Evolutionary conservation across 768 basidiomycete genomes (phyloP), one percentile per base, ranked within the genome.

Genomic region (Lentinula sp.): DNA sequence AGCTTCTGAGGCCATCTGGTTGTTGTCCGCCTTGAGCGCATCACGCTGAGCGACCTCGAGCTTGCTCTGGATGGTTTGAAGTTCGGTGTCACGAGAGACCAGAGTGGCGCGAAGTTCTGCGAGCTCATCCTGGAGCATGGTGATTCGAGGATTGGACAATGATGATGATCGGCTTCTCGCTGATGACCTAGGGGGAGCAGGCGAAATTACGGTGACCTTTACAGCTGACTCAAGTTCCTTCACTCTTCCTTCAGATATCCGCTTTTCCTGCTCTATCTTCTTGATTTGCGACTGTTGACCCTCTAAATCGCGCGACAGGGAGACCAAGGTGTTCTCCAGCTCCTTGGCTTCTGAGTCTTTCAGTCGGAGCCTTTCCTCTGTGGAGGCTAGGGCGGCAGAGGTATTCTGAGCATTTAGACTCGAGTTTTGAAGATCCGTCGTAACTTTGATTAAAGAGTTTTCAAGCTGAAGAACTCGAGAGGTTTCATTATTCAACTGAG

Each of bases 261-360:
- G 62, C 64, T 88, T 89, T 61, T 89, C 88, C 57, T 76, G 76
- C 67, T 84, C 79, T 32, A 87, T 69, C 61, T 80, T 81, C n/a
- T 67, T 67, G 10, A 73, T 70, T 35, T 76, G 78, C 43, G 74
- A 61, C 42, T 72, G 74, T 32, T 80, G 75, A 9, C 76, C 70
- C 62, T 84, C 77, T 2, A 83, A 84, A n/a, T 78, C 76, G 55
- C 77, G 74, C 2, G 85, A 84, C 45, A 87, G 64, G 9, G 76
- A 75, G 54, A 85, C 82, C 16, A 89, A 74, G 45, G 77, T 80
- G 35, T 78, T 73, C 63, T 88, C 80, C 32, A 89, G 77, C 55
- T 86, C 83, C 37, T 75, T 78, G 18, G 76, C 71, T 59, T 80
- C 78, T 53, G 78, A 70, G 51, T 82, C 80, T 61, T 82, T 77